Evolutionary conservation across 495 filamentous ascomycete species (phyloP), one percentile per base, ranked within the genome.

Genomic region (Penicillium lagena): DNA sequence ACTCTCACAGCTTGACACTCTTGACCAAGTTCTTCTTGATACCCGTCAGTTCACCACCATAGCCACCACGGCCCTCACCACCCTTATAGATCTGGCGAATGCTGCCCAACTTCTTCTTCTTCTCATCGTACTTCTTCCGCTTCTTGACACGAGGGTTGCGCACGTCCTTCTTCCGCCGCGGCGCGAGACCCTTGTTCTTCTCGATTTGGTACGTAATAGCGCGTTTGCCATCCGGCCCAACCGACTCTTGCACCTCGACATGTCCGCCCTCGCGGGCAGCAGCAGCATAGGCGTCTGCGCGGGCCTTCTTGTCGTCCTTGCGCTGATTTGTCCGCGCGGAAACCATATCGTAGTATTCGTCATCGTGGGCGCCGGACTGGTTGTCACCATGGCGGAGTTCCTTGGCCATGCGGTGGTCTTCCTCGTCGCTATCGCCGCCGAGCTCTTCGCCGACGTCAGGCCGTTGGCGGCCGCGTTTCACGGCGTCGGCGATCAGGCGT

Each of bases 111-210:
- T 96, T 96, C 83, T 94, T 96, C 76, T 88, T 83, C 76, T 94
- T 95, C 37, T 86, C 81, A 54, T 91, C 89, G 66, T 76, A 98
- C 79, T 82, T 87, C 80, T 85, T 86, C 67, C 87, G 78, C 86
- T 96, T 98, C 84, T 97, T 98, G 43, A 98, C 90, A 64, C 93
- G 76, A 11, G 94, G 93, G 68, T 98, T 98, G 48, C 93, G 76
- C 38, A 86, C 81, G 42, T 93, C 87, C 78, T 97, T 96, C 77
- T 82, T 94, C 41, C 93, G 76, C 59, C 86, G 79, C 40, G 90
- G 86, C 51, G 87, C 81, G 51, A 98, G 72, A 29, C 94, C 93
- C 75, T 95, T 96, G 66, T 98, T 98, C 80, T 96, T 95, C 75
- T 89, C 75, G 59, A 98, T 97, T 60, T 81, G 76, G 67, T 95